Percentiles rank a stretch among this genome's conserved stretches.
phyloP scores from a whole-genome alignment of 768 basidiomycete genomes.

The Auricularia auricula-judae region DNA sequence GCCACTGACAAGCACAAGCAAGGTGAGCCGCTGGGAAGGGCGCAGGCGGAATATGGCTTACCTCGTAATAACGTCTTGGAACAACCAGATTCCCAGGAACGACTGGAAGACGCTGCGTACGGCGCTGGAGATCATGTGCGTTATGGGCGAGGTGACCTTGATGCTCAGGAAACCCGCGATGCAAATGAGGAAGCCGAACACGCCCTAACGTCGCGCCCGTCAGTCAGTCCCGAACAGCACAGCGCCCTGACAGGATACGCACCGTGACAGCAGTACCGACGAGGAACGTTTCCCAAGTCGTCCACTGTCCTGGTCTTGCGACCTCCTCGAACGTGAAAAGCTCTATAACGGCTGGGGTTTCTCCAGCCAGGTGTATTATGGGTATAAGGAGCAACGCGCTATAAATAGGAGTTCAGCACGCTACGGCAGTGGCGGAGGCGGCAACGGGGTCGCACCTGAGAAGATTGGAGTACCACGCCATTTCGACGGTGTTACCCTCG shows the following conservation, averaged over 20 bases:
- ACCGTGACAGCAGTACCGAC: slow-evolving; percentile 75
- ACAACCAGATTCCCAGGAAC: slow-evolving; percentile 68
- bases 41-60: slow-evolving; percentile 32
- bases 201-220: slow-evolving; percentile 40
- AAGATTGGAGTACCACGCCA: slow-evolving; percentile 90
- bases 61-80: slow-evolving; percentile 65
- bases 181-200: slow-evolving; percentile 88
- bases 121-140: slow-evolving; percentile 94
- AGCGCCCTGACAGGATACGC: slow-evolving; percentile 15
- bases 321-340: slow-evolving; percentile 39
- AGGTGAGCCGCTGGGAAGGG: slow-evolving; percentile 1
- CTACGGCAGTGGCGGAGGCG: background rate
- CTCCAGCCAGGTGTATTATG: slow-evolving; percentile 62
- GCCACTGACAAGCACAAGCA: slow-evolving; percentile 35
- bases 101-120: slow-evolving; percentile 92
- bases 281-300: slow-evolving; percentile 41
- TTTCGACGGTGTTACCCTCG: slow-evolving; percentile 68
- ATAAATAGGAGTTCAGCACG: background rate
- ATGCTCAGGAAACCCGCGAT: slow-evolving; percentile 88
- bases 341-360: slow-evolving; percentile 49
- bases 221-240: background rate
- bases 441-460: slow-evolving; percentile 18
- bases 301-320: slow-evolving; percentile 1
- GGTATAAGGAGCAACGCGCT: slow-evolving; percentile 67
- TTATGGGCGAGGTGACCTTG: slow-evolving; percentile 95